These are phyloP conservation scores for Turnera subulata DNA, from an alignment of 345 rosid genomes.

Conservation along the genomic window DNA sequence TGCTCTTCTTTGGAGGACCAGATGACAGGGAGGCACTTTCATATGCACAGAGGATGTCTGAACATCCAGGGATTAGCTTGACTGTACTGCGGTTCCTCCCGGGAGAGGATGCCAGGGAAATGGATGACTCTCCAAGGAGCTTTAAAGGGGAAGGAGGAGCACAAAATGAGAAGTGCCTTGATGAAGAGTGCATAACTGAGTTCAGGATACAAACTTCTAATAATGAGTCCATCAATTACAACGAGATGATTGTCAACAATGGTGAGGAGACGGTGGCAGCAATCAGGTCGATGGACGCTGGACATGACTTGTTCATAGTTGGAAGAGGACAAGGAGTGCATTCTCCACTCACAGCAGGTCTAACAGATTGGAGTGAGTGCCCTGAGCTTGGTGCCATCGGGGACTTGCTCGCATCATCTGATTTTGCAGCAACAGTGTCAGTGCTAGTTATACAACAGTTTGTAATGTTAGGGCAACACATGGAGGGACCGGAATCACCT, in stretches of 20 bases:
- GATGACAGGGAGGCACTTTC: slow-evolving; percentile 85
- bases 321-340: slow-evolving; percentile 84
- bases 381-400: slow-evolving; percentile 97
- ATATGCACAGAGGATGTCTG: slow-evolving; percentile 80
- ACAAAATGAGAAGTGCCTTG: slow-evolving; percentile 41
- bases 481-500: slow-evolving; percentile 17
- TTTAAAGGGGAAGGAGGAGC: slow-evolving; percentile 27
- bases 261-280: slow-evolving; percentile 85
- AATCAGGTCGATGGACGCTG: slow-evolving; percentile 59
- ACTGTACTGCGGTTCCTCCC: slow-evolving; percentile 56
- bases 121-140: slow-evolving; percentile 10
- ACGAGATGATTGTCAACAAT: slow-evolving; percentile 56
- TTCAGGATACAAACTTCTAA: slow-evolving; percentile 44
- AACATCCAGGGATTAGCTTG: slow-evolving; percentile 58
- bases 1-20: slow-evolving; percentile 81
- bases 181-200: slow-evolving; percentile 48
- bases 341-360: slow-evolving; percentile 77
- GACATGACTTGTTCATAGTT: slow-evolving; percentile 74
- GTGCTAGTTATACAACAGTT: slow-evolving; percentile 87
- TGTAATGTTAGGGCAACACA: slow-evolving; percentile 29
- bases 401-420: slow-evolving; percentile 89
- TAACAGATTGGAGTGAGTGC: slow-evolving; percentile 99
- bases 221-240: slow-evolving; percentile 40
- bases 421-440: slow-evolving; percentile 70
- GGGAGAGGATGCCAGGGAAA: slow-evolving; percentile 34